A percentile compares a stretch with the other conserved stretches of the same genome.
phyloP scores from a whole-genome alignment of 495 filamentous ascomycete species.

The Bathelium albidoporum region DNA sequence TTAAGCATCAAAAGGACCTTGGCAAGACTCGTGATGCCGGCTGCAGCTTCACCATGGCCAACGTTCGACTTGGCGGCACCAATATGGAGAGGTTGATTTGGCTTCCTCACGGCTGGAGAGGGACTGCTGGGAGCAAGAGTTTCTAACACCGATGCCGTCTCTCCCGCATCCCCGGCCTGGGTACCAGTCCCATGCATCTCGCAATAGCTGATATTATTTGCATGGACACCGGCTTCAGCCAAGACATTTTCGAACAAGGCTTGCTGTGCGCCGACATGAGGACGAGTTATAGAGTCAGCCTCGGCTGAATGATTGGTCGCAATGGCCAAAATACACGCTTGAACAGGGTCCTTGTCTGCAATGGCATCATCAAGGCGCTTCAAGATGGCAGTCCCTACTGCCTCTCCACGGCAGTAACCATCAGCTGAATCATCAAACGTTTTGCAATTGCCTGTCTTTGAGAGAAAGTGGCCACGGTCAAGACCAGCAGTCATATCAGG shows the following conservation, averaged over 20 bases:
- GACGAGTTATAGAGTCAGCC: constrained; percentile 32
- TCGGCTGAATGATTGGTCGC: constrained; percentile 35
- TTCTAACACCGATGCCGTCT: constrained; percentile 28
- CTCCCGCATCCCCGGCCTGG: constrained; percentile 29
- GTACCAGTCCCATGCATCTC: constrained; percentile 37
- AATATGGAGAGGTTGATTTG: constrained; percentile 17
- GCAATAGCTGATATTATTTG: constrained; percentile 24
- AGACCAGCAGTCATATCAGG: constrained; percentile 20
- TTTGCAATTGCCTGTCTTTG: constrained; percentile 22
- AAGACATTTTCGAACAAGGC: constrained; percentile 21
- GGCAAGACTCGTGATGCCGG: constrained; percentile 28
- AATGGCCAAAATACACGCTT: constrained; percentile 32
- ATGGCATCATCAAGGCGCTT: constrained; percentile 40
- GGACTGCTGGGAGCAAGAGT: constrained; percentile 20
- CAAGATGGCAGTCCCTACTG: constrained; percentile 34
- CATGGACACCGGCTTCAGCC: constrained; percentile 13
- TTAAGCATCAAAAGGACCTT: constrained; percentile 32
- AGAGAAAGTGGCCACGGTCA: constrained; percentile 19
- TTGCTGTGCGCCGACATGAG: constrained; percentile 24
- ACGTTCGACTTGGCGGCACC: constrained; percentile 28
- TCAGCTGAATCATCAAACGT: constrained; percentile 21
- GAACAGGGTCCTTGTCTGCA: constrained; percentile 39
- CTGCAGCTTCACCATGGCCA: constrained; percentile 28
- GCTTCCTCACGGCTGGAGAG: background rate
- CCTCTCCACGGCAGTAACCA: constrained; percentile 33